A percentile compares a stretch with the other conserved stretches of the same genome.
Conservation (phyloP, 257 asterid species). For the Mitragyna speciosa region DNA sequence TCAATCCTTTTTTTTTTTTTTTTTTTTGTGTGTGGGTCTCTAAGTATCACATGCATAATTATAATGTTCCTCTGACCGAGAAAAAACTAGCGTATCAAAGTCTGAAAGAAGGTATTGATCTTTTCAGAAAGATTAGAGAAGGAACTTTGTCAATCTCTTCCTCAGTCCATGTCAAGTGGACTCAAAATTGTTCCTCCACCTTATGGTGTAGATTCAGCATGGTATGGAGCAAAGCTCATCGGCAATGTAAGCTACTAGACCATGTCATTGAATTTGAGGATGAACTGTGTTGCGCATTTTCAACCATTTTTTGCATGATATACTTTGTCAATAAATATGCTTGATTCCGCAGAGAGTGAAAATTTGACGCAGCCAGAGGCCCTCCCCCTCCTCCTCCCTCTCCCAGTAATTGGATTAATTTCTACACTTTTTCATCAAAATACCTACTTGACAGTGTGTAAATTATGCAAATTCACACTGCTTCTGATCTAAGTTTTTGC, state of each 20-base stretch:
- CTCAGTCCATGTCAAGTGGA: slow-evolving; percentile 51
- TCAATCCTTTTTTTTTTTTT: background rate
- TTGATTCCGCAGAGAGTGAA: background rate
- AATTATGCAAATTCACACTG: background rate
- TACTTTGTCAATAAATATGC: background rate
- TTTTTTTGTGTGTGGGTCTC: background rate
- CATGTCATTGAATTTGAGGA: background rate
- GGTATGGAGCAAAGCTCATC: slow-evolving; percentile 92
- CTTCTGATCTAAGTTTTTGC: background rate
- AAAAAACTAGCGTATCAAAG: background rate
- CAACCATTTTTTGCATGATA: background rate
- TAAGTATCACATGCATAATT: background rate
- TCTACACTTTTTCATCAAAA: background rate
- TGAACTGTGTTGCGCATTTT: background rate
- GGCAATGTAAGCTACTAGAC: slow-evolving; percentile 67
- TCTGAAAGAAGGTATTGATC: background rate
- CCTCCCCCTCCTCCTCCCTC: no score
- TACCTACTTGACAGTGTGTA: background rate
- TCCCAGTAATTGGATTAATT: background rate
- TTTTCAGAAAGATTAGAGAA: slow-evolving; percentile 83
- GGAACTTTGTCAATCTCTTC: slow-evolving; percentile 57
- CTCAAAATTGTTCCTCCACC: slow-evolving; percentile 84
- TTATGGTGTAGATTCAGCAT: slow-evolving; percentile 80
- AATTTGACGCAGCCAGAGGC: background rate
- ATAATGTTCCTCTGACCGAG: background rate